Evolutionary conservation across 441 rosid genomes (phyloP).

Genomic region (Erodium moschatum): DNA sequence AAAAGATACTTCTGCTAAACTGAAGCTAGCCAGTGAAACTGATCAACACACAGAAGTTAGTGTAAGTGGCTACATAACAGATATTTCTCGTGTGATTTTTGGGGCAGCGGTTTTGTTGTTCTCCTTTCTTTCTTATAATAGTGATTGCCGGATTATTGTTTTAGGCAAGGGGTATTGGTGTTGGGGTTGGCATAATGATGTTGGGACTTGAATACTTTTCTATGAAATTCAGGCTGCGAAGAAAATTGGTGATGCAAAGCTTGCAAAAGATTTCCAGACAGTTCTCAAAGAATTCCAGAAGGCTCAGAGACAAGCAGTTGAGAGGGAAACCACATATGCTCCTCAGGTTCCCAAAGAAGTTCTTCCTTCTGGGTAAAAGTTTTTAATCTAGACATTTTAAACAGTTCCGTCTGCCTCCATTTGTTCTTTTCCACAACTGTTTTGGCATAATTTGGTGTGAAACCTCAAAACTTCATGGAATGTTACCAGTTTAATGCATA

Average conservation of each 20-base stretch:
- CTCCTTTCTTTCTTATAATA: not conserved
- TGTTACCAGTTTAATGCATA: not conserved
- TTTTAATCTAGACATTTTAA: not conserved
- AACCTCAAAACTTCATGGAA: not conserved
- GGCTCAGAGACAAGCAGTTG: constrained; percentile 58
- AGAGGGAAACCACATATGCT: constrained; percentile 52
- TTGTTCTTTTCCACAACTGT: not conserved
- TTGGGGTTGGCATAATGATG: not conserved
- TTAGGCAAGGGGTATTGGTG: not conserved
- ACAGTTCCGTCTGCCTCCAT: not conserved
- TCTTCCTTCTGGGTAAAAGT: constrained; percentile 24
- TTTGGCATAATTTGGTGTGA: not conserved
- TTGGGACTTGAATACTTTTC: not conserved
- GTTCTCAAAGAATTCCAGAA: constrained; percentile 56
- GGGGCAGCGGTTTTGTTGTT: not conserved
- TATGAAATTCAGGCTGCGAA: constrained; percentile 33
- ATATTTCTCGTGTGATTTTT: not conserved
- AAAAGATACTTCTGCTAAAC: constrained; percentile 29
- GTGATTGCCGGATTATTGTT: not conserved
- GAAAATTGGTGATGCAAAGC: constrained; percentile 64
- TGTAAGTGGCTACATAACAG: constrained; percentile 20
- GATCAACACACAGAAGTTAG: constrained; percentile 36
- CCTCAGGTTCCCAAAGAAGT: constrained; percentile 35
- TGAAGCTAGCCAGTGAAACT: constrained; percentile 48
- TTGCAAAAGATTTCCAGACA: constrained; percentile 57